These are phyloP conservation scores for Kregervanrija delftensis DNA, from an alignment of 805 yeast species.

Conservation along the genomic window DNA sequence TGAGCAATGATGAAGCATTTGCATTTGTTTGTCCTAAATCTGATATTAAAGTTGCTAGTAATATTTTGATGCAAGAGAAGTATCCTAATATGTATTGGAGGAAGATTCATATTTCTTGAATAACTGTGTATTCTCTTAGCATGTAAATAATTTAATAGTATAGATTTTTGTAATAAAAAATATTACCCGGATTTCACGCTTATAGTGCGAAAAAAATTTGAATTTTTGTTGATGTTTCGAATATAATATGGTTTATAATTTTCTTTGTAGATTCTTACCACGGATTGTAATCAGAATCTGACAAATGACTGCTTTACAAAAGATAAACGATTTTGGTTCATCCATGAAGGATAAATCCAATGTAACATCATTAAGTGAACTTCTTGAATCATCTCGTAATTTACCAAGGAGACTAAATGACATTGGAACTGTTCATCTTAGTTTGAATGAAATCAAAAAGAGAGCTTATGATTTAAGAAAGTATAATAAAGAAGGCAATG, in stretches of 20 bases:
- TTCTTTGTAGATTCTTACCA: no score
- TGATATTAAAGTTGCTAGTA: neutral
- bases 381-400: conserved; percentile 69
- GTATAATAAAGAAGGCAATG: conserved; percentile 28
- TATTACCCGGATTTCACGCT: no score
- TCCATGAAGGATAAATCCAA: conserved; percentile 1
- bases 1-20: conserved; percentile 11
- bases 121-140: no score
- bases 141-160: no score
- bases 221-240: neutral
- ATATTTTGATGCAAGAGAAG: conserved; percentile 10
- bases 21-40: conserved; percentile 9
- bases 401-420: conserved; percentile 62
- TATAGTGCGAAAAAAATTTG: no score
- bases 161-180: no score
- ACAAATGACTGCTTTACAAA: no score
- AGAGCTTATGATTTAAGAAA: conserved; percentile 55
- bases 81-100: conserved; percentile 23
- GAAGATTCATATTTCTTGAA: neutral
- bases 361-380: conserved; percentile 46
- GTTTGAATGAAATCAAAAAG: conserved; percentile 69
- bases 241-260: no score
- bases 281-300: no score
- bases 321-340: no score
- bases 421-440: conserved; percentile 73